A percentile compares a stretch with the other conserved stretches of the same genome.
Conservation (phyloP, 2,329 filamentous ascomycete species). For the Calonectria fujianensis region DNA sequence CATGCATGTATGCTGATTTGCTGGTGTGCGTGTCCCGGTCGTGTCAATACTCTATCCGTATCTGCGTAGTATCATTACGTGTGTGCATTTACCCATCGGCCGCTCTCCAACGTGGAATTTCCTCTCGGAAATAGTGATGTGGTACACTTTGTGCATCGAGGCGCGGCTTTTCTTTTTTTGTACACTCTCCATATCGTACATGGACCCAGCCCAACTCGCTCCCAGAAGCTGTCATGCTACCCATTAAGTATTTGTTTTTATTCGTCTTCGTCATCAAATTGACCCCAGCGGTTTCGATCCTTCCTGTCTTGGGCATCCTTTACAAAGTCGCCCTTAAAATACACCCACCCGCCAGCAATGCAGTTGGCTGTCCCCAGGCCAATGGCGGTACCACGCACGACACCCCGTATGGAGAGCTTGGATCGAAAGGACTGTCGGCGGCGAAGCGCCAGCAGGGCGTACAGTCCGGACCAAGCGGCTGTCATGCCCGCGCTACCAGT, state of each 20-base stretch:
- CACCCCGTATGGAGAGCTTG: constrained; percentile 69
- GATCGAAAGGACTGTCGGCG: constrained; percentile 63
- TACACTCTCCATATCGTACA: constrained; percentile 6
- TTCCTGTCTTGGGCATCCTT: constrained; percentile 69
- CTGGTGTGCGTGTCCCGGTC: background rate
- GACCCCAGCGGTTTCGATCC: constrained; percentile 71
- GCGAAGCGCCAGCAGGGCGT: constrained; percentile 73
- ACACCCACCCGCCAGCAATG: constrained; percentile 71
- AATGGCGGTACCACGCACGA: constrained; percentile 70
- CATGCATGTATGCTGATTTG: background rate
- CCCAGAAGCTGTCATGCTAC: background rate
- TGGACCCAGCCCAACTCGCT: background rate
- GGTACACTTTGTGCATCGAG: background rate
- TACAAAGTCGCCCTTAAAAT: constrained; percentile 70
- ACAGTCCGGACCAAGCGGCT: constrained; percentile 74
- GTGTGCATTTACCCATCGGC: background rate
- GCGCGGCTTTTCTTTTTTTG: background rate
- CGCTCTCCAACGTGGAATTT: background rate
- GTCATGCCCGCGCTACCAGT: constrained; percentile 74
- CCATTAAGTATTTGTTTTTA: background rate
- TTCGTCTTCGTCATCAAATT: constrained; percentile 43
- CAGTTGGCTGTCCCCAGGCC: constrained; percentile 70
- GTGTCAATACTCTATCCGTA: background rate
- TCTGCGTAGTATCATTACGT: background rate
- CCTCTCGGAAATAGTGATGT: background rate